Conservation (phyloP, 164 flowering plant genomes). For the Amborella trichopoda region DNA sequence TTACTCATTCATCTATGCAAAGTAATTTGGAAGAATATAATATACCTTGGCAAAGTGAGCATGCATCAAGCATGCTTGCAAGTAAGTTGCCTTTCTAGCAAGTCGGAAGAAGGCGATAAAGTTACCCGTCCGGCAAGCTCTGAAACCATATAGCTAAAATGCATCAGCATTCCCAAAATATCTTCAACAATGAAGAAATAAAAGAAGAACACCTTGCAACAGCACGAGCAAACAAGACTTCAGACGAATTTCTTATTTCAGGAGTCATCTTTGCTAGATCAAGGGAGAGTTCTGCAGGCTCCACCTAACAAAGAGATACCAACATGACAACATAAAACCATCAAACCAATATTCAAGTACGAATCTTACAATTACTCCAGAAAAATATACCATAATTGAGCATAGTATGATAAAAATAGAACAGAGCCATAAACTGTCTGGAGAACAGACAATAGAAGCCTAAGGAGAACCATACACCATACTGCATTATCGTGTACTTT, state of each 20-base stretch:
- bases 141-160: slow-evolving; percentile 18
- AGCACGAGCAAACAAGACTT: slow-evolving; percentile 89
- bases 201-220: slow-evolving; percentile 68
- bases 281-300: slow-evolving; percentile 96
- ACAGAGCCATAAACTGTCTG: no score
- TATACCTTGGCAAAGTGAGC: slow-evolving; percentile 98
- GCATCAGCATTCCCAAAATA: background rate
- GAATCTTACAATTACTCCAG: no score
- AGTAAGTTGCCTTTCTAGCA: slow-evolving; percentile 79
- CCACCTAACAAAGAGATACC: slow-evolving; percentile 66
- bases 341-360: no score
- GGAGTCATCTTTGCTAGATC: slow-evolving; percentile 98
- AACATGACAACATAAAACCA: no score
- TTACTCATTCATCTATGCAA: no score
- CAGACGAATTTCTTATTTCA: slow-evolving; percentile 69
- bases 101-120: slow-evolving; percentile 87
- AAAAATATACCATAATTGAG: no score
- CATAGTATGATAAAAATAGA: no score
- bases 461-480: no score
- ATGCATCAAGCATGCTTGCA: slow-evolving; percentile 98
- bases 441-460: no score
- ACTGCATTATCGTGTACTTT: no score
- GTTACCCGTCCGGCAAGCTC: slow-evolving; percentile 92
- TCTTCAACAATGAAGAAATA: background rate
- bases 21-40: no score